These are phyloP conservation scores for Erodium maritimum DNA, from an alignment of 345 rosid species.

Conservation along the genomic window DNA sequence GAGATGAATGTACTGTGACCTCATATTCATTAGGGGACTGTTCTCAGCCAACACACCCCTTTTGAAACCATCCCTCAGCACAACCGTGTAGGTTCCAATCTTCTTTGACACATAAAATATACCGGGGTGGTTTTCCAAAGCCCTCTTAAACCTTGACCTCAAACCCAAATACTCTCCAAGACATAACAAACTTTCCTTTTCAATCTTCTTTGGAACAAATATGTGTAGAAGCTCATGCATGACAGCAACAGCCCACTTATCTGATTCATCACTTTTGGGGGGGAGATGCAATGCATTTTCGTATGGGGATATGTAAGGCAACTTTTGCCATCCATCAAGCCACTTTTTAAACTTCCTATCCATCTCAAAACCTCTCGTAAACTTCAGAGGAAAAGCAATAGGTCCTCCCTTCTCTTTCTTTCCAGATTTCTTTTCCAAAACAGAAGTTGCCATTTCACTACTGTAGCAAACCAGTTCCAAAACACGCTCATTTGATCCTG, in stretches of 20 bases:
- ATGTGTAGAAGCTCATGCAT: constrained; percentile 74
- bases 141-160: constrained; percentile 81
- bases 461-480: constrained; percentile 89
- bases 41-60: constrained; percentile 61
- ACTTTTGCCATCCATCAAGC: constrained; percentile 74
- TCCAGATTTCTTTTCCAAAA: constrained; percentile 42
- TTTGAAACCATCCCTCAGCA: constrained; percentile 60
- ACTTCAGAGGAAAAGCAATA: constrained; percentile 46
- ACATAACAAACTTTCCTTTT: constrained; percentile 42
- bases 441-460: constrained; percentile 43
- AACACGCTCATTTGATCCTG: constrained; percentile 4
- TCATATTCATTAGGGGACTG: constrained; percentile 37
- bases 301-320: constrained; percentile 78
- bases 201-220: constrained; percentile 62
- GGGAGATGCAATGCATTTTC: constrained; percentile 48
- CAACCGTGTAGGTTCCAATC: constrained; percentile 59
- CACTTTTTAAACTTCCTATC: constrained; percentile 72
- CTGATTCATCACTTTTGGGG: constrained; percentile 58
- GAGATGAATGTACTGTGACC: constrained; percentile 66
- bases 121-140: constrained; percentile 59
- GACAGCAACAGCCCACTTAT: constrained; percentile 61
- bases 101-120: constrained; percentile 66
- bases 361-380: constrained; percentile 47
- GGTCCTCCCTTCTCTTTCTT: constrained; percentile 33
- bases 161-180: constrained; percentile 65